Base-by-base conservation (phyloP, 345 rosid genomes). In the Turnera subulata region DNA sequence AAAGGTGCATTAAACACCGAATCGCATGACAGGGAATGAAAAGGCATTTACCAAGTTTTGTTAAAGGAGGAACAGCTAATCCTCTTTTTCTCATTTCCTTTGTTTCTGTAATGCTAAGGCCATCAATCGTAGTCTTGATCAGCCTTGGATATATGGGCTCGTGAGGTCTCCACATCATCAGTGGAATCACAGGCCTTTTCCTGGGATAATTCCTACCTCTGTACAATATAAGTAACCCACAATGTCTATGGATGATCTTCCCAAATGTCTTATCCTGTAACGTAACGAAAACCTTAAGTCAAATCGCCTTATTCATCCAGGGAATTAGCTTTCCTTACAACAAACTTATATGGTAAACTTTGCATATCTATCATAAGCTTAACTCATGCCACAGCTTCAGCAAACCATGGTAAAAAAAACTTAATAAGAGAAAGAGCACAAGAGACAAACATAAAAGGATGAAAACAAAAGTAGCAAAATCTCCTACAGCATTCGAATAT, bases 141-240 rank as follows among this genome's bases (percentile, higher is more conserved):
- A 93, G 55, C 78, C 77, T 79, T 44, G 97, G 96, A 66, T 93
- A 89, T 37, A 86, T 73, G 0, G 96, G 99, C 66, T 93, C 96
- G 39, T 86, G 94, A 74, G 94, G 99, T 70, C 73, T 87, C 97
- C 99, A 89, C 77, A 93, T 64, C 96, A 89, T 85, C 58, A 93
- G 59, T 11, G 97, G 97, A 59, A 93, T 68, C 52, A 71, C 73
- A 52, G 94, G 96, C 69, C 91, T 83, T 77, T 79, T 83, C 83
- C 73, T 85, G 54, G 76, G 78, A 67, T 89, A 89, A 78, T 89
- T 84, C 55, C 94, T 75, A 46, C 99, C 97, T 79, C 97, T 75
- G 52, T 85, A 93, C 18, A 89, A 63, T 13, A 92, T 79, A 58
- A 89, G 75, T 10, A 66, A 72, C 44, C 98, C 95, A 61, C 89